These are phyloP conservation scores for Mitragyna speciosa DNA, from an alignment of 257 asterid species.

Conservation along the genomic window DNA sequence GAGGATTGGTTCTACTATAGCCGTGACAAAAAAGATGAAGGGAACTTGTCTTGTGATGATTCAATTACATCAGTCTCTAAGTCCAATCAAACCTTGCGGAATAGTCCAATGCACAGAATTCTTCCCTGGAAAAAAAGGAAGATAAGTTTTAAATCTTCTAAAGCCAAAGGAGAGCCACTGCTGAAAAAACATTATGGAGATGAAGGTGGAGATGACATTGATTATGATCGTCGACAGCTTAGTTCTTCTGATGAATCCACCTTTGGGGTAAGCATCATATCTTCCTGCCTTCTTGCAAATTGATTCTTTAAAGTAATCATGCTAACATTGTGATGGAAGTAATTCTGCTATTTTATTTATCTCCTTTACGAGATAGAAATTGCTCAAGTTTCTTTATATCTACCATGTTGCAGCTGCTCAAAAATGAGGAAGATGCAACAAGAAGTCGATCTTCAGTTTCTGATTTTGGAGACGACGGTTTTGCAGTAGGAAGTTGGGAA, in stretches of 20 bases:
- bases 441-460: conserved; percentile 31
- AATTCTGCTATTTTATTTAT: not conserved
- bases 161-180: conserved; percentile 72
- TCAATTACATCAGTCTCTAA: conserved; percentile 26
- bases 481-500: conserved; percentile 80
- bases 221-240: conserved; percentile 83
- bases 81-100: conserved; percentile 31
- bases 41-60: conserved; percentile 14
- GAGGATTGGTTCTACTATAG: conserved; percentile 62
- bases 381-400: conserved; percentile 2
- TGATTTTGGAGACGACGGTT: conserved; percentile 70
- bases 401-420: conserved; percentile 29
- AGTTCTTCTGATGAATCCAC: conserved; percentile 70
- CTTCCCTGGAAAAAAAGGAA: conserved; percentile 86
- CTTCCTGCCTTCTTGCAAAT: not conserved
- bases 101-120: conserved; percentile 47
- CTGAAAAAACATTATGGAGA: conserved; percentile 65
- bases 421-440: conserved; percentile 33
- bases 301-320: not conserved
- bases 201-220: conserved; percentile 93
- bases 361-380: not conserved
- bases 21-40: conserved; percentile 33
- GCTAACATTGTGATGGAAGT: not conserved
- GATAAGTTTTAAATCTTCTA: conserved; percentile 61
- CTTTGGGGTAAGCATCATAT: conserved; percentile 38